phyloP scores from a whole-genome alignment of 345 rosid genomes.

The Heritiera fomes region DNA sequence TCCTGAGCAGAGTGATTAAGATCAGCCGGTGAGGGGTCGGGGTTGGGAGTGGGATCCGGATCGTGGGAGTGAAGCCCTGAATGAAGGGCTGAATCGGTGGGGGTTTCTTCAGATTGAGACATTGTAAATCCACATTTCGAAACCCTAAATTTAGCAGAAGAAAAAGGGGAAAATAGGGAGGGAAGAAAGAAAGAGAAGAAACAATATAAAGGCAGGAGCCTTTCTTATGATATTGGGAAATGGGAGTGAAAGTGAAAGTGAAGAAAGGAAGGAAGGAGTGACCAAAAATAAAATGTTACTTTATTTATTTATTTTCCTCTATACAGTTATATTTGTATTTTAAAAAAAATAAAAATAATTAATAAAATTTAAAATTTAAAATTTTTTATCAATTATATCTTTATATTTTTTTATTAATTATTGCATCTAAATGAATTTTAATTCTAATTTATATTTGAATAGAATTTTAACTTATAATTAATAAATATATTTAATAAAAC shows the following conservation, averaged over 20 bases:
- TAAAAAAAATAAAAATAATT: too few relatives aligned
- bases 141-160: constrained; percentile 11
- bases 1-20: constrained; percentile 29
- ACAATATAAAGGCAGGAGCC: background rate
- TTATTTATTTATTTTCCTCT: too few relatives aligned
- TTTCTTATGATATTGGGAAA: background rate
- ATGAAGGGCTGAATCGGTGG: constrained; percentile 17
- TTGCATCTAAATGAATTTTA: too few relatives aligned
- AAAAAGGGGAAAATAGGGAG: background rate
- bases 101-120: constrained; percentile 25
- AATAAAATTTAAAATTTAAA: too few relatives aligned
- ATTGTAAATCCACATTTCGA: constrained; percentile 28
- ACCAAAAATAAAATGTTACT: too few relatives aligned
- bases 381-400: too few relatives aligned
- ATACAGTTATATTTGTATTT: too few relatives aligned
- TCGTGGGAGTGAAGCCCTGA: constrained; percentile 22
- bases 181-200: background rate
- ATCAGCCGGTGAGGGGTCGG: constrained; percentile 36
- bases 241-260: background rate
- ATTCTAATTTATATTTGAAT: too few relatives aligned
- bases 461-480: too few relatives aligned
- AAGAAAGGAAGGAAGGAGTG: background rate
- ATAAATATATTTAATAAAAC: too few relatives aligned
- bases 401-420: too few relatives aligned
- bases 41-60: constrained; percentile 1